phyloP scores from a whole-genome alignment of 495 filamentous ascomycete species.

The Polyplosphaeria fusca region DNA sequence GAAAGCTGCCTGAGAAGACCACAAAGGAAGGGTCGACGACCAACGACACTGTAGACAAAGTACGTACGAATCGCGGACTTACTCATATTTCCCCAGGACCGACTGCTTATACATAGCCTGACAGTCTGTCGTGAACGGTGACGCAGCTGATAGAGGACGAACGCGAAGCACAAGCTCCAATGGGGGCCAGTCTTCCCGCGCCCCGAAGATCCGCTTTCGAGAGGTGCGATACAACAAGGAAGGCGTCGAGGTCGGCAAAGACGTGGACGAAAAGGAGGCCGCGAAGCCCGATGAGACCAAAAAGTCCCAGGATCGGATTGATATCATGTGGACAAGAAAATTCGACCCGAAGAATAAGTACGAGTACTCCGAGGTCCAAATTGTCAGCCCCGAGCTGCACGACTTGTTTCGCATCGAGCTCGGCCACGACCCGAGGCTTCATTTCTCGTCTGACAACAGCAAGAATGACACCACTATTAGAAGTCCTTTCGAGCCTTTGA shows the following conservation, averaged over 20 bases:
- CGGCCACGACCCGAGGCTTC: conserved; percentile 1
- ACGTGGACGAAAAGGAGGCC: neutral
- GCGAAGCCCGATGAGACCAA: neutral
- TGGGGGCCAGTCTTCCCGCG: too few relatives aligned
- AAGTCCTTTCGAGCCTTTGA: conserved; percentile 3
- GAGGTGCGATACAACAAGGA: neutral
- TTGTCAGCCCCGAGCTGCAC: conserved; percentile 1
- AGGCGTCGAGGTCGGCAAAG: neutral
- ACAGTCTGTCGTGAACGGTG: neutral
- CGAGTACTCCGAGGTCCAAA: neutral
- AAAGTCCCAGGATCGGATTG: neutral
- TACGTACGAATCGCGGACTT: too few relatives aligned
- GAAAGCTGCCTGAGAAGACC: too few relatives aligned
- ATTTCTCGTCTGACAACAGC: conserved; percentile 1
- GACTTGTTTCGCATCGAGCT: neutral
- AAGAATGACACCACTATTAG: neutral
- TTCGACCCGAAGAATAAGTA: neutral
- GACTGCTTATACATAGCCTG: too few relatives aligned
- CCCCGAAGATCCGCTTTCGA: conserved; percentile 1
- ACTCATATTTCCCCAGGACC: too few relatives aligned
- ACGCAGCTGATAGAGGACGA: neutral
- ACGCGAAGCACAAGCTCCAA: neutral
- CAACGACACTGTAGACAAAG: too few relatives aligned
- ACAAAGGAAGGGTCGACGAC: too few relatives aligned
- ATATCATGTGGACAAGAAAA: conserved; percentile 1